A percentile compares a stretch with the other conserved stretches of the same genome.
phyloP scores from a whole-genome alignment of 495 filamentous ascomycete genomes.

The Neurospora sp. region DNA sequence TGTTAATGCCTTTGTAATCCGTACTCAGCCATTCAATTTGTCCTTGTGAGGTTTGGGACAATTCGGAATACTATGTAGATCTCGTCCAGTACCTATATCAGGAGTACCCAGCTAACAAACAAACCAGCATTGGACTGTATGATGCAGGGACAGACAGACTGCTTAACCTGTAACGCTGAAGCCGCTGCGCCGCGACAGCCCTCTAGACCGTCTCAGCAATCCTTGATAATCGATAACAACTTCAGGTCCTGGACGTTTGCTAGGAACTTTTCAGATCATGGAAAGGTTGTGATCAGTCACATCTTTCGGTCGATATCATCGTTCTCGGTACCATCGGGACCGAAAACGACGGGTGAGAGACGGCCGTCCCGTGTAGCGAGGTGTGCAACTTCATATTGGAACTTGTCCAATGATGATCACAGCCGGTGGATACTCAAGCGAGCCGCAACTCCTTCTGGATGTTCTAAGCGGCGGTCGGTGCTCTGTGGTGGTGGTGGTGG shows the following conservation, averaged over 20 bases:
- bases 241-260: not conserved
- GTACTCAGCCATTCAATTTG: no score
- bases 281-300: not conserved
- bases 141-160: not conserved
- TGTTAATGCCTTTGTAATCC: no score
- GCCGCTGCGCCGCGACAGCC: not conserved
- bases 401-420: not conserved
- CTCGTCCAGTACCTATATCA: no score
- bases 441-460: not conserved
- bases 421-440: not conserved
- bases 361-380: not conserved
- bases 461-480: not conserved
- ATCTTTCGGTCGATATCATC: not conserved
- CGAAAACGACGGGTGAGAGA: not conserved
- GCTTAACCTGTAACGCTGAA: not conserved
- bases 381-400: not conserved
- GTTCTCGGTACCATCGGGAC: not conserved
- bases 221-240: not conserved
- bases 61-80: no score
- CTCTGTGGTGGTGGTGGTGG: not conserved
- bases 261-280: not conserved
- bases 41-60: no score
- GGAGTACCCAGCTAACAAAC: no score
- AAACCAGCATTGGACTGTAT: no score
- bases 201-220: not conserved